phyloP scores from a whole-genome alignment of 768 basidiomycete species.

The Obba rivulosa region DNA sequence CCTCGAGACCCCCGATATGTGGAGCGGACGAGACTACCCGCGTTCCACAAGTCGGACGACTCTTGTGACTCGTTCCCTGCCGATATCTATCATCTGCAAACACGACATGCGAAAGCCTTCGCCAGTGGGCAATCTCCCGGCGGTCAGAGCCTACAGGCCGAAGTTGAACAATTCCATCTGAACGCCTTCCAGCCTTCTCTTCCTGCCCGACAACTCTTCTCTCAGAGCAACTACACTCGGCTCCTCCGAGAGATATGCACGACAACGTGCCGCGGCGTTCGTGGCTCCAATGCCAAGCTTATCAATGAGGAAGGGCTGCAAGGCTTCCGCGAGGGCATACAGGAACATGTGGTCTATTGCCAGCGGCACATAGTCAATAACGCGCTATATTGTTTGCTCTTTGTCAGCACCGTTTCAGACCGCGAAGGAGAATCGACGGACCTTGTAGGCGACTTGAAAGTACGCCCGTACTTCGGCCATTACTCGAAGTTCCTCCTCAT shows the following conservation, averaged over 20 bases:
- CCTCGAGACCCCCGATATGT: too few relatives aligned
- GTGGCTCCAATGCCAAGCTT: conserved; percentile 19
- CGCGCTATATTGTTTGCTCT: conserved; percentile 26
- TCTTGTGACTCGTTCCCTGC: too few relatives aligned
- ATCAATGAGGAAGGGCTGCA: conserved; percentile 20
- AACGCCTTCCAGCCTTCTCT: conserved; percentile 20
- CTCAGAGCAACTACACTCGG: conserved; percentile 17
- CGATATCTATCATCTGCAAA: too few relatives aligned
- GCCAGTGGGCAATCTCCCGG: too few relatives aligned
- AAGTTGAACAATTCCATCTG: conserved; percentile 20
- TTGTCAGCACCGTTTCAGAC: background rate
- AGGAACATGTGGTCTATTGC: conserved; percentile 46
- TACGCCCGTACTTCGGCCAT: conserved; percentile 73
- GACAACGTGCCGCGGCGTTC: conserved; percentile 15
- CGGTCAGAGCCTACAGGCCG: too few relatives aligned
- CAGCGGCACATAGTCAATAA: conserved; percentile 37
- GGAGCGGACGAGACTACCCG: too few relatives aligned
- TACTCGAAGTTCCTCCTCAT: conserved; percentile 51
- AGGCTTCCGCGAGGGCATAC: conserved; percentile 15
- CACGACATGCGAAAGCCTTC: too few relatives aligned
- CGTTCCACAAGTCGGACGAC: too few relatives aligned
- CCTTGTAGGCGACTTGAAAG: conserved; percentile 52
- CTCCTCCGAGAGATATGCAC: conserved; percentile 24
- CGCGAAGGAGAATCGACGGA: background rate
- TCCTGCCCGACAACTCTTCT: conserved; percentile 18